Percentiles rank a stretch among this genome's conserved stretches.
phyloP scores from a whole-genome alignment of 306 rosid genomes.

The Vigna mungo region DNA sequence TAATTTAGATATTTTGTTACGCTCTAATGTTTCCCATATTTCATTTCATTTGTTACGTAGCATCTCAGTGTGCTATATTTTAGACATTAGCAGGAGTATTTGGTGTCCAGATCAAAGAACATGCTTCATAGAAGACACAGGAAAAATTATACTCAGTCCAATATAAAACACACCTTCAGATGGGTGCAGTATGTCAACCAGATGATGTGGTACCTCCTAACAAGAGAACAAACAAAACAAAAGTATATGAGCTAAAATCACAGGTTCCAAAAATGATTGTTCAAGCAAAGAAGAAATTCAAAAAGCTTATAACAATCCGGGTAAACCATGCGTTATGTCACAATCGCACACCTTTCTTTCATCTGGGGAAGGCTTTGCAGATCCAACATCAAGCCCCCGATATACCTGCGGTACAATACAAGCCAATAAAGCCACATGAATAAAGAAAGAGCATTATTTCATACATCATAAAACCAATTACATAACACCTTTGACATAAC shows the following conservation, averaged over 20 bases:
- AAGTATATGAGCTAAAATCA: slow-evolving; percentile 30
- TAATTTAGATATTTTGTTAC: background rate
- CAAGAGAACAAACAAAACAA: slow-evolving; percentile 37
- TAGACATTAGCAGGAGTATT: background rate
- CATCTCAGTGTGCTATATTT: background rate
- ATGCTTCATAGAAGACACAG: background rate
- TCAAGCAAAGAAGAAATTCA: slow-evolving; percentile 17
- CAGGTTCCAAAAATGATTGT: background rate
- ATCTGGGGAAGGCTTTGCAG: slow-evolving; percentile 81
- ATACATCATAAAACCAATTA: background rate
- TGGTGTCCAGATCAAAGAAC: background rate
- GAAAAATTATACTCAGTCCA: slow-evolving; percentile 34
- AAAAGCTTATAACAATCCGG: slow-evolving; percentile 12
- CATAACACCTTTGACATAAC: background rate
- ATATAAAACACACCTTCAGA: slow-evolving; percentile 71
- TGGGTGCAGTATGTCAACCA: slow-evolving; percentile 78
- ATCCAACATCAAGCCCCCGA: slow-evolving; percentile 90
- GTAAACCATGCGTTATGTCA: slow-evolving; percentile 28
- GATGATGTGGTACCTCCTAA: slow-evolving; percentile 91
- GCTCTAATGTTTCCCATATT: background rate
- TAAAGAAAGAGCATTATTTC: background rate
- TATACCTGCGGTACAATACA: slow-evolving; percentile 64
- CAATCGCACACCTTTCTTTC: slow-evolving; percentile 74
- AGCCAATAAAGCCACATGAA: slow-evolving; percentile 20
- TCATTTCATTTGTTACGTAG: background rate